Conservation (phyloP, 139 green algal genomes). For the Edaphochlamys debaryana region DNA sequence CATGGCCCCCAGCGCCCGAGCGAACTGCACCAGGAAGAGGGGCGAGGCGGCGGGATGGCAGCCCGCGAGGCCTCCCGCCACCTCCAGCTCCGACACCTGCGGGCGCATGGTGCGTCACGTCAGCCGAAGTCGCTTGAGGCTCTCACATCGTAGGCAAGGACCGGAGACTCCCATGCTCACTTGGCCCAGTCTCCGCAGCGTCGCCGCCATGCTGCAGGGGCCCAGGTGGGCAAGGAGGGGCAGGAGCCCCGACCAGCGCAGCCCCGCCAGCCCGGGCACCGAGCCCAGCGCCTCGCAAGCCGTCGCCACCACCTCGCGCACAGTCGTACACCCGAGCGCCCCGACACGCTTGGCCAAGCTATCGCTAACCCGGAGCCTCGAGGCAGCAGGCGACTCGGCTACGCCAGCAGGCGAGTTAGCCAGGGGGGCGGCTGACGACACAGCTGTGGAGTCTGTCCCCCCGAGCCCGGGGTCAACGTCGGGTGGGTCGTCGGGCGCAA, state of each 20-base stretch:
- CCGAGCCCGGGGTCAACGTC: too few relatives aligned
- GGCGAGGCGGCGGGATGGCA: constrained; percentile 5
- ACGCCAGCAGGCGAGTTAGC: too few relatives aligned
- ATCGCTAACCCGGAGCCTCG: too few relatives aligned
- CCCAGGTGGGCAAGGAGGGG: constrained; percentile 13
- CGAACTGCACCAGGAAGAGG: constrained; percentile 11
- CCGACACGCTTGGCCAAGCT: too few relatives aligned
- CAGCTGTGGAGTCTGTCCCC: too few relatives aligned
- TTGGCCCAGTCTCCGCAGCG: neutral
- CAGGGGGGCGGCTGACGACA: too few relatives aligned
- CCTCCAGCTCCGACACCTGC: constrained; percentile 20
- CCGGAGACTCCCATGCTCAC: too few relatives aligned
- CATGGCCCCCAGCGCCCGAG: neutral
- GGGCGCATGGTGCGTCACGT: too few relatives aligned
- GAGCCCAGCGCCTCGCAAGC: neutral
- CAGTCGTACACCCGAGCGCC: neutral
- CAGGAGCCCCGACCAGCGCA: constrained; percentile 16
- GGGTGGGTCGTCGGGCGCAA: too few relatives aligned
- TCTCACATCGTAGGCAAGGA: too few relatives aligned
- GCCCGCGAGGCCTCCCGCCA: neutral
- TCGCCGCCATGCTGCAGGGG: neutral
- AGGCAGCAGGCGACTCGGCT: too few relatives aligned
- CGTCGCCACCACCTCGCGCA: constrained; percentile 7
- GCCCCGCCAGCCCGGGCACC: neutral
- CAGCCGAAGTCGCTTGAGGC: too few relatives aligned